phyloP scores from a whole-genome alignment of 2,329 filamentous ascomycete species.

The Penicillium sp. region DNA sequence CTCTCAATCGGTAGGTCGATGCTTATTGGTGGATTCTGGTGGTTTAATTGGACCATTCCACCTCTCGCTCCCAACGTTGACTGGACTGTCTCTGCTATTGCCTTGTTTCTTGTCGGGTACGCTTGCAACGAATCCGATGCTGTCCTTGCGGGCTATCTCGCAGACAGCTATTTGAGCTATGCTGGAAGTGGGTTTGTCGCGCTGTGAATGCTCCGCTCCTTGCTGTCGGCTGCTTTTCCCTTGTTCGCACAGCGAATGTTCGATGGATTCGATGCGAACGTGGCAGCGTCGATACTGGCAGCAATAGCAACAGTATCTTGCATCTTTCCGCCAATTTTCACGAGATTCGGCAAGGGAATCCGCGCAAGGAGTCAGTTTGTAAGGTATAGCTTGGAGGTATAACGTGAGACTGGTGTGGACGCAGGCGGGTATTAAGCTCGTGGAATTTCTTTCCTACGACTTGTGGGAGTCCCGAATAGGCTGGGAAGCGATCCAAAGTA shows the following conservation, averaged over 20 bases:
- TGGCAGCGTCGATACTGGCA: slow-evolving; percentile 39
- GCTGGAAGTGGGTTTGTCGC: slow-evolving; percentile 45
- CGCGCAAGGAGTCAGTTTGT: slow-evolving; percentile 37
- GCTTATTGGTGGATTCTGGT: slow-evolving; percentile 46
- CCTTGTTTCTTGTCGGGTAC: slow-evolving; percentile 46
- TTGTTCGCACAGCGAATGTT: slow-evolving; percentile 43
- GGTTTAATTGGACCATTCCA: slow-evolving; percentile 49
- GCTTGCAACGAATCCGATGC: slow-evolving; percentile 47
- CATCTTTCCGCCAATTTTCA: slow-evolving; percentile 32
- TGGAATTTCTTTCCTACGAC: background rate
- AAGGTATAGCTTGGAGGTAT: slow-evolving; percentile 28
- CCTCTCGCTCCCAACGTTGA: slow-evolving; percentile 32
- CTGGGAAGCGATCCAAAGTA: background rate
- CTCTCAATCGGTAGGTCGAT: slow-evolving; percentile 47
- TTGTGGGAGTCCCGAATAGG: background rate
- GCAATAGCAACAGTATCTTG: slow-evolving; percentile 41
- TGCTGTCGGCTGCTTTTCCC: slow-evolving; percentile 39
- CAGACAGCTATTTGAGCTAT: slow-evolving; percentile 46
- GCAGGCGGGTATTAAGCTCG: slow-evolving; percentile 12
- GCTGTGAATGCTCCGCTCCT: slow-evolving; percentile 38
- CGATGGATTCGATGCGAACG: slow-evolving; percentile 34
- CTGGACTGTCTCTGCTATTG: slow-evolving; percentile 41
- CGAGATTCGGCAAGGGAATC: slow-evolving; percentile 32
- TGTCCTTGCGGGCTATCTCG: slow-evolving; percentile 42
- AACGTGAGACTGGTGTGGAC: slow-evolving; percentile 27